Evolutionary conservation across 2,329 filamentous ascomycete species (phyloP), one percentile per base, ranked within the genome.

Genomic region (Monosporascus sp.): DNA sequence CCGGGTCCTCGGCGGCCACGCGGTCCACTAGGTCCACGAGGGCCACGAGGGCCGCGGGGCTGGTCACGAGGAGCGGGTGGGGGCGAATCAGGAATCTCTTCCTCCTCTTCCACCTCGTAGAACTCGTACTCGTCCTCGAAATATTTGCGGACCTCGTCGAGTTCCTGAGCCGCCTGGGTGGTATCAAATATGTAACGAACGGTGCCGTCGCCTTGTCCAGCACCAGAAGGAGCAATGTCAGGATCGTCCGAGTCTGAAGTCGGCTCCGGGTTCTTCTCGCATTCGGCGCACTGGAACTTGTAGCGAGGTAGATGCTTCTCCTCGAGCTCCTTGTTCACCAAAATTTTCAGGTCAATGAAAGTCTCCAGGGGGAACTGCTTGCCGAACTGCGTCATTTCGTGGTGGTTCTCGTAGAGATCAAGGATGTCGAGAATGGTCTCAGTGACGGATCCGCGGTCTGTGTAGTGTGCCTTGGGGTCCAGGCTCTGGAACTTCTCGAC

Each of bases 381-480:
- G 7, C 91, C 92, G 20, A 96, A 77, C 49, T 86, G 84, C 36
- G 91, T 96, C 50, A 80, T 78, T 60, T 83, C 82, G 52, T 84
- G 83, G 66, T 95, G 87, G 65, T 96, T 89, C 0, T 91, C 94
- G 70, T 97, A 97, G 3, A 97, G 81, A 65, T 99, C 93, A 26
- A 97, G 80, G 0, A 97, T 79, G 66, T 97, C 94, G 40, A 97
- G 83, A 63, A 96, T 82, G 0, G 90, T 93, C 77, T 97, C 93
- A 74, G 80, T 69, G 27, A 83, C 73, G 56, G 76, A 76, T 8
- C 72, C 72, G 31, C 79, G 70, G 9, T 68, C 71, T 40, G 77
- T 77, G 55, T 77, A 72, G 60, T 67, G 77, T 44, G 77, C 75
- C 56, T 76, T 58, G 58, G 76, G 66, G 59, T 76, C 71, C 69